A percentile compares a stretch with the other conserved stretches of the same genome.
These are phyloP conservation scores for Oryza nivara DNA, from an alignment of 176 grass and related monocot genomes.

Conservation along the genomic window DNA sequence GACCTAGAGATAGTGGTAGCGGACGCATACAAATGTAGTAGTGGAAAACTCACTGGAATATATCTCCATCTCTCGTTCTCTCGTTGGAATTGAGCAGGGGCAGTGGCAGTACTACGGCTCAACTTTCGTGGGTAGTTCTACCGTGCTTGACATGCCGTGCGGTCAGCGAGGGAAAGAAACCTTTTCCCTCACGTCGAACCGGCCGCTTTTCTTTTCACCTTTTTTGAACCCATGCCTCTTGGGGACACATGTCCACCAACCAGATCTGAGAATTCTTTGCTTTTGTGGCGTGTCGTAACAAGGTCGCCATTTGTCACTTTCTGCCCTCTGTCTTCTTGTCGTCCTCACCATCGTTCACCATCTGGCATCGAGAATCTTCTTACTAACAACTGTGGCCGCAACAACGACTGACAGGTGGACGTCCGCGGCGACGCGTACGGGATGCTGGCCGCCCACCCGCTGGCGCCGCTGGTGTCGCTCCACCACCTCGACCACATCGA, in stretches of 20 bases:
- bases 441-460: conserved; percentile 81
- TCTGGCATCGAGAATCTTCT: conserved; percentile 32
- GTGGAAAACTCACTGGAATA: not conserved
- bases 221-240: not conserved
- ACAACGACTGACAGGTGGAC: conserved; percentile 64
- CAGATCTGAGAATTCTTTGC: conserved; percentile 1
- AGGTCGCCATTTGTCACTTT: conserved; percentile 1
- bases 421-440: conserved; percentile 78
- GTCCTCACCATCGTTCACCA: not conserved
- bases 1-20: too few relatives aligned
- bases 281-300: conserved; percentile 34
- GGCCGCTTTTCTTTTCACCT: not conserved
- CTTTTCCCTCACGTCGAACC: not conserved
- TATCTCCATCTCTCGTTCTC: not conserved
- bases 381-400: not conserved
- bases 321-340: not conserved
- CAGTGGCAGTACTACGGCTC: not conserved
- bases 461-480: conserved; percentile 82
- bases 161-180: not conserved
- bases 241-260: not conserved
- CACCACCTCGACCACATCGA: conserved; percentile 81
- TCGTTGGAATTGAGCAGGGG: not conserved
- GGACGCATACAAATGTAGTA: too few relatives aligned
- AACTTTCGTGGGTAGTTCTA: not conserved
- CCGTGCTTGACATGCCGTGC: not conserved